Evolutionary conservation across 2,329 filamentous ascomycete species (phyloP).

Genomic region (Aspergillus transmontanensis): DNA sequence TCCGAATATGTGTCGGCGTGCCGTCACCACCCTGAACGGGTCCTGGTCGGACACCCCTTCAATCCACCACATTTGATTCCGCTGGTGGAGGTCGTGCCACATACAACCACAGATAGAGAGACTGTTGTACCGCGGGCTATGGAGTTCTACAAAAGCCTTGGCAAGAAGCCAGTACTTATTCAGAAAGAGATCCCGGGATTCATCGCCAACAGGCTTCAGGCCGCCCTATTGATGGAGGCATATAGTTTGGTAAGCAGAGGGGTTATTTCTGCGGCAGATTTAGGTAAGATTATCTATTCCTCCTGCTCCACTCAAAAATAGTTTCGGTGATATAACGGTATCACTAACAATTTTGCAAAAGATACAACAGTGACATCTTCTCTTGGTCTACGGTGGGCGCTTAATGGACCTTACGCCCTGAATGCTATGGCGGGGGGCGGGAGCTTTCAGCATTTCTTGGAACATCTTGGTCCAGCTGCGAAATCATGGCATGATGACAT

Average conservation of each 20-base stretch:
- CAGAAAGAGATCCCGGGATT: conserved; percentile 47
- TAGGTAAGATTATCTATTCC: conserved; percentile 11
- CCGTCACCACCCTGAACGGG: conserved; percentile 10
- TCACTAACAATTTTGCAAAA: not conserved
- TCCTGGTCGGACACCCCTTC: conserved; percentile 16
- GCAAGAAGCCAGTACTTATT: conserved; percentile 45
- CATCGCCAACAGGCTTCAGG: conserved; percentile 51
- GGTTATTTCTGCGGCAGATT: conserved; percentile 24
- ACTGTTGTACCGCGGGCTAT: not conserved
- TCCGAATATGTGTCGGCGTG: conserved; percentile 14
- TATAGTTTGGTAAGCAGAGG: conserved; percentile 38
- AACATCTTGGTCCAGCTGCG: conserved; percentile 18
- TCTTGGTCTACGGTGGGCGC: conserved; percentile 20
- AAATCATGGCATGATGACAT: conserved; percentile 20
- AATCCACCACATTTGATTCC: conserved; percentile 17
- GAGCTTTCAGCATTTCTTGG: conserved; percentile 20
- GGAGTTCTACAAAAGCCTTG: conserved; percentile 43
- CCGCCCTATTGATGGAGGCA: conserved; percentile 41
- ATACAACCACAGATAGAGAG: not conserved
- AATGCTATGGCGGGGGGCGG: conserved; percentile 20
- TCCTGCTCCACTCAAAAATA: no score
- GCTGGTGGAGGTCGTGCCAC: conserved; percentile 16
- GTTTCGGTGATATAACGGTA: no score
- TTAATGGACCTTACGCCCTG: conserved; percentile 19
- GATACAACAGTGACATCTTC: conserved; percentile 20